These are phyloP conservation scores for Fragaria ananassa DNA, from an alignment of 306 rosid species.

Conservation along the genomic window DNA sequence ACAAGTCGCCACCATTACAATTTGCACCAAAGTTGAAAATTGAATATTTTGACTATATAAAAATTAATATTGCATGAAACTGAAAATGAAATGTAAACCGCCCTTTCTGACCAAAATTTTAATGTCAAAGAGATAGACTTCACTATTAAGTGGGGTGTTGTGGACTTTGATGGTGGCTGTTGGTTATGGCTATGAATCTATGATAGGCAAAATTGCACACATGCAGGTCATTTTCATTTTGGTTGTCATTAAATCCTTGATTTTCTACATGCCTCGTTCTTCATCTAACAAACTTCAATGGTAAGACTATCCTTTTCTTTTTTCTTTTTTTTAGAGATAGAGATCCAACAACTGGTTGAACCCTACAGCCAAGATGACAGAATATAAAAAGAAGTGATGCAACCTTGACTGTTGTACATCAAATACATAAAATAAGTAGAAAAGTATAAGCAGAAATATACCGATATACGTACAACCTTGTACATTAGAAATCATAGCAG, in stretches of 20 bases:
- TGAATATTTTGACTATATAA: background rate
- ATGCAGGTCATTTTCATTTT: background rate
- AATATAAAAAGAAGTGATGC: background rate
- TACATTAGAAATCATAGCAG: background rate
- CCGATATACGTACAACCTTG: background rate
- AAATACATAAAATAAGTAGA: background rate
- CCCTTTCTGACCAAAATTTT: background rate
- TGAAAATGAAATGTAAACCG: background rate
- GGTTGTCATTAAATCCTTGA: background rate
- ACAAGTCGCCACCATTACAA: background rate
- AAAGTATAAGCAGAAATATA: background rate
- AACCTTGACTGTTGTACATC: background rate
- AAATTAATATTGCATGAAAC: background rate
- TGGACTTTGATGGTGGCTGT: conserved; percentile 5
- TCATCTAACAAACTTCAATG: conserved; percentile 5
- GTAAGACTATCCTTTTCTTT: background rate
- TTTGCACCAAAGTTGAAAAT: background rate
- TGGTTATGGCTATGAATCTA: background rate
- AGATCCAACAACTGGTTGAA: background rate
- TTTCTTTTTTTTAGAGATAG: no score
- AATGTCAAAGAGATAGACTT: conserved; percentile 8
- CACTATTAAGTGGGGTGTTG: background rate
- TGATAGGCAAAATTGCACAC: background rate
- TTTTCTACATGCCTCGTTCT: background rate
- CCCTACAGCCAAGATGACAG: background rate